Percentiles rank a stretch among this genome's conserved stretches.
Conservation (phyloP, 1,284 basidiomycete species). For the Heterobasidion parviporum region DNA sequence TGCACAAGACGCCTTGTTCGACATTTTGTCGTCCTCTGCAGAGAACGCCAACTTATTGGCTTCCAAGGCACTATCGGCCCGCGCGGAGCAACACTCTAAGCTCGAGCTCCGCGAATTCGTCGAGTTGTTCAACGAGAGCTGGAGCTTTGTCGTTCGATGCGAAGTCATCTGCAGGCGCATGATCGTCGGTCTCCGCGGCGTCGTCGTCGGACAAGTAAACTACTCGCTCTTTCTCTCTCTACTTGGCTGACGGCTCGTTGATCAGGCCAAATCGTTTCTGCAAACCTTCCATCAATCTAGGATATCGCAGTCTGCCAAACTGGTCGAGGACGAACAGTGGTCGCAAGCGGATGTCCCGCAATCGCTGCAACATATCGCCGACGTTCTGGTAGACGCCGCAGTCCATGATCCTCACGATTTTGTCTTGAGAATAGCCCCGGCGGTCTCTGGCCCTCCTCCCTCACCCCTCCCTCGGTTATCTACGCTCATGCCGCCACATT, state of each 20-base stretch:
- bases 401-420: conserved; percentile 75
- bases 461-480: conserved; percentile 12
- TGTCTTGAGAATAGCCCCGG: conserved; percentile 17
- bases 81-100: conserved; percentile 72
- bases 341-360: conserved; percentile 69
- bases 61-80: conserved; percentile 69
- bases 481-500: conserved; percentile 13
- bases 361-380: conserved; percentile 61
- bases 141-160: conserved; percentile 83
- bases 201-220: conserved; percentile 69
- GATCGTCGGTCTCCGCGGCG: conserved; percentile 86
- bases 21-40: conserved; percentile 72
- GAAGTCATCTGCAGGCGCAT: conserved; percentile 83
- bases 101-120: conserved; percentile 74
- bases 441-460: conserved; percentile 19
- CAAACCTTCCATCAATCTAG: conserved; percentile 80
- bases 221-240: conserved; percentile 9
- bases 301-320: conserved; percentile 76
- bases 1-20: conserved; percentile 54
- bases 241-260: conserved; percentile 3
- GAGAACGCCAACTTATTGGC: conserved; percentile 80
- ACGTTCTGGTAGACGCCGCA: conserved; percentile 75
- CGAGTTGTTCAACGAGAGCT: conserved; percentile 76
- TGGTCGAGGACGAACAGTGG: conserved; percentile 92
- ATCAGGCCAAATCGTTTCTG: conserved; percentile 80